A percentile compares a stretch with the other conserved stretches of the same genome.
Evolutionary conservation across 2,329 filamentous ascomycete genomes (phyloP).

Genomic region (Scedosporium dehoogii): DNA sequence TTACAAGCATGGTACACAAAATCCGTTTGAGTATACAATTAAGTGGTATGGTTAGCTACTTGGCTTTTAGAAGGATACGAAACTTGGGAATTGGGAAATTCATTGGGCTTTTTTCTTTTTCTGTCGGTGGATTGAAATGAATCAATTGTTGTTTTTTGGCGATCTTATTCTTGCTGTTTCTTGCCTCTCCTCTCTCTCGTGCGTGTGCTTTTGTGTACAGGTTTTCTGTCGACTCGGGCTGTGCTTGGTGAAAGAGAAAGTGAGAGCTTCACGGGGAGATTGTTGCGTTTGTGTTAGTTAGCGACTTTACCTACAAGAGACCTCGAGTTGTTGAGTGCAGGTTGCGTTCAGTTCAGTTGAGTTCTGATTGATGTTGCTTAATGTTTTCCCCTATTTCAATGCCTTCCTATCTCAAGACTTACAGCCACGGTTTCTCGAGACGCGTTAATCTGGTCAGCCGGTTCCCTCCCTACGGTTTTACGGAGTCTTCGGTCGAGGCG

Average conservation of each 20-base stretch:
- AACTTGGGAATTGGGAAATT: neutral
- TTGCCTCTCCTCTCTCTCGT: neutral
- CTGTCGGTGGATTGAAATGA: constrained; percentile 1
- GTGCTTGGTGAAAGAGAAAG: neutral
- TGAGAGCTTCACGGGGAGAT: neutral
- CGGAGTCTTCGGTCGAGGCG: no score
- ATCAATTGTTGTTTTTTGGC: constrained; percentile 8
- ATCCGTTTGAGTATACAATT: constrained; percentile 1
- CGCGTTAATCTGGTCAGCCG: no score
- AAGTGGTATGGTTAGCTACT: constrained; percentile 4
- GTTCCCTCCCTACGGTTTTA: no score
- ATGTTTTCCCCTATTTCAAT: neutral
- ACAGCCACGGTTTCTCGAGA: no score
- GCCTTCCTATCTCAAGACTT: no score
- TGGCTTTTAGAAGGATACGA: constrained; percentile 2
- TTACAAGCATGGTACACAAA: constrained; percentile 4
- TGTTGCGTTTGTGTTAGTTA: neutral
- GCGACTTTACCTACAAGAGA: neutral
- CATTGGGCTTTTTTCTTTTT: neutral
- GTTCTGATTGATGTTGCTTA: neutral
- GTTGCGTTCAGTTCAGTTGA: neutral
- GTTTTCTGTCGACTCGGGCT: constrained; percentile 1
- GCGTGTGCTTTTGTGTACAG: constrained; percentile 3
- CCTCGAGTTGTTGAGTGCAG: neutral
- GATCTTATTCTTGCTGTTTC: constrained; percentile 9